Conservation (phyloP, 331 rosid species). For the Rosa hybrid region DNA sequence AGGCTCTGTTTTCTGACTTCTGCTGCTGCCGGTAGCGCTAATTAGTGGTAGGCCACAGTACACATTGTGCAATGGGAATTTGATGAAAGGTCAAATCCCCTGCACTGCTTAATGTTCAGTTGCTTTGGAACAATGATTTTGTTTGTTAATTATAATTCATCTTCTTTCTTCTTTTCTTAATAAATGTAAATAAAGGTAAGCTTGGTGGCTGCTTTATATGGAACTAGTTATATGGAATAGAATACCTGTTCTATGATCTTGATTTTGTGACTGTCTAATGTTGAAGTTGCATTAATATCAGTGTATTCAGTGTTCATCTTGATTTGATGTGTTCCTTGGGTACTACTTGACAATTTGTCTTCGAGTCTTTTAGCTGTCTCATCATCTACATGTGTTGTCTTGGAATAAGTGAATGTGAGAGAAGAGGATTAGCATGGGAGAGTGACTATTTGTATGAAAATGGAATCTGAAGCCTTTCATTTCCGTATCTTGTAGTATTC, state of each 20-base stretch:
- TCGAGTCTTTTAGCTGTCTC: slow-evolving; percentile 2
- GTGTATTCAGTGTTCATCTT: not conserved
- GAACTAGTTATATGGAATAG: slow-evolving; percentile 16
- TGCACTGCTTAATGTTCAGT: too few relatives aligned
- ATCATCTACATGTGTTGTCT: not conserved
- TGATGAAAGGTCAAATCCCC: too few relatives aligned
- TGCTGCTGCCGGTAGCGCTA: too few relatives aligned
- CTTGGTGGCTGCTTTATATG: slow-evolving; percentile 17
- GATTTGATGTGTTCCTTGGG: not conserved
- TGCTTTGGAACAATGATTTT: too few relatives aligned
- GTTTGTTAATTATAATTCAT: too few relatives aligned
- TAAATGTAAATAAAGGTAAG: slow-evolving; percentile 10
- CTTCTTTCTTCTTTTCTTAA: too few relatives aligned
- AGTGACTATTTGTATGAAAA: not conserved
- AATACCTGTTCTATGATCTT: slow-evolving; percentile 20
- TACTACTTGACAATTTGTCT: not conserved
- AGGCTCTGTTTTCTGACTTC: too few relatives aligned
- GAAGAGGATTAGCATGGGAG: slow-evolving; percentile 6
- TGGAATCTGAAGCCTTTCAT: slow-evolving; percentile 5
- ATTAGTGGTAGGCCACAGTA: too few relatives aligned
- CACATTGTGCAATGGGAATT: too few relatives aligned
- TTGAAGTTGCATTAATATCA: slow-evolving; percentile 9
- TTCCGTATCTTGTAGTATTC: not conserved
- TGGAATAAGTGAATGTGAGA: not conserved
- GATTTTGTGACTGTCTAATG: slow-evolving; percentile 6